Base-by-base conservation (phyloP, 306 rosid genomes). In the Sindora glabra region DNA sequence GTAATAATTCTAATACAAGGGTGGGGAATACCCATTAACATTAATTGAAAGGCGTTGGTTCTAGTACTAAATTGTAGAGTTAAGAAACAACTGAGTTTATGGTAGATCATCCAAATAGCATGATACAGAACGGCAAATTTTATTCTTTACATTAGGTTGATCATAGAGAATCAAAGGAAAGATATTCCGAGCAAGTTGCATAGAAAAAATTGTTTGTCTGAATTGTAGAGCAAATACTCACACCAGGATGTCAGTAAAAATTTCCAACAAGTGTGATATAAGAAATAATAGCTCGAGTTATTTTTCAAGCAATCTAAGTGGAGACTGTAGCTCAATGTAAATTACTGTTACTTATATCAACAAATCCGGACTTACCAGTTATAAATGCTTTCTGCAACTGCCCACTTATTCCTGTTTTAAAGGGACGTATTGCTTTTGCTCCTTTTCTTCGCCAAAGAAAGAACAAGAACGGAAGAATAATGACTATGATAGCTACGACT, bases 331-430 rank as follows among this genome's bases (percentile, higher is more conserved):
- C 14, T 12, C 44, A 12, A 12, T 10, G n/a, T n/a, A n/a, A n/a
- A n/a, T n/a, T n/a, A n/a, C n/a, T n/a, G n/a, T n/a, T n/a, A n/a
- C n/a, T 38, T 29, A 29, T 29, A 11, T n/a, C 2, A 38, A 12
- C 44, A 38, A n/a, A 14, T 11, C 11, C 3, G 70, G 39, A 55
- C 48, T 56, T 64, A 94, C 99, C 99, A 70, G 99, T 86, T 64
- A 89, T 60, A 69, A 94, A 94, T 53, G 99, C 97, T 59, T 80
- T 94, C 73, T 79, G 99, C 76, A 94, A 72, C 61, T 94, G 99
- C 47, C 99, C 99, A 53, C 97, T 94, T 57, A 94, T 54, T 61
- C 99, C 97, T 42, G 97, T 78, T 69, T 79, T 89, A 94, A 97
- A 94, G n/a, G 99, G 97, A 23, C 73, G n/a, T n/a, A n/a, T 62